phyloP scores from a whole-genome alignment of 1,284 basidiomycete species.

The Tilletia setariae region DNA sequence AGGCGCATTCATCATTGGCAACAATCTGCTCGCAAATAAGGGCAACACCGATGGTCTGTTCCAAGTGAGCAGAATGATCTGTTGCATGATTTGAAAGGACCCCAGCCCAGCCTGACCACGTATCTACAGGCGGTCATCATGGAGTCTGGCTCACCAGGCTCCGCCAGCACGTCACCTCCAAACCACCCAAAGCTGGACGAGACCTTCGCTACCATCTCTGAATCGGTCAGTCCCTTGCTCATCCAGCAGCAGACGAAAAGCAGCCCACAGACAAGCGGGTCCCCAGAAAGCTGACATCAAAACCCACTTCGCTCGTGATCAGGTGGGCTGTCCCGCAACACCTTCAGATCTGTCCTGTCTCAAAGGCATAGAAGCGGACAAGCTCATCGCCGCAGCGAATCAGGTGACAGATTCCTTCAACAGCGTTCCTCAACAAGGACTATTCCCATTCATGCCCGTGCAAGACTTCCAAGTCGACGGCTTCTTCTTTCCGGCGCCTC shows the following conservation, averaged over 20 bases:
- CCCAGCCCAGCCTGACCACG: too few species aligned
- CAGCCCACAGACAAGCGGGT: too few species aligned
- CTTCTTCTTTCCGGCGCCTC: background rate
- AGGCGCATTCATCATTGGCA: slow-evolving; percentile 7
- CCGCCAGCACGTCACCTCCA: background rate
- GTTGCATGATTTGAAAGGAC: background rate
- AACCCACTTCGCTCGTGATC: too few species aligned
- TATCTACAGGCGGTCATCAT: slow-evolving; percentile 14
- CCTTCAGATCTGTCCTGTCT: slow-evolving; percentile 1
- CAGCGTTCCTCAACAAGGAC: background rate
- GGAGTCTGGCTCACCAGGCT: slow-evolving; percentile 6
- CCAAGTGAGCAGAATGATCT: background rate
- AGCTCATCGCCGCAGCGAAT: background rate
- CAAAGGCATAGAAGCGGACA: background rate
- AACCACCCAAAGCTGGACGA: slow-evolving; percentile 4
- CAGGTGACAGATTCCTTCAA: background rate
- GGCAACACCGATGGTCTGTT: background rate
- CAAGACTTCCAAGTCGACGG: slow-evolving; percentile 10
- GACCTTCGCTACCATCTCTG: background rate
- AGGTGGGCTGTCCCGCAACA: background rate
- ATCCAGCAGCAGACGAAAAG: too few species aligned
- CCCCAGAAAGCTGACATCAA: too few species aligned
- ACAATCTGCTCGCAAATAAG: background rate
- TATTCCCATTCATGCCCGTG: background rate
- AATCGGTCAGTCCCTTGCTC: background rate